Evolutionary conservation across 1,139 yeast species (phyloP).

Genomic region (Suhomyces yuchorum): DNA sequence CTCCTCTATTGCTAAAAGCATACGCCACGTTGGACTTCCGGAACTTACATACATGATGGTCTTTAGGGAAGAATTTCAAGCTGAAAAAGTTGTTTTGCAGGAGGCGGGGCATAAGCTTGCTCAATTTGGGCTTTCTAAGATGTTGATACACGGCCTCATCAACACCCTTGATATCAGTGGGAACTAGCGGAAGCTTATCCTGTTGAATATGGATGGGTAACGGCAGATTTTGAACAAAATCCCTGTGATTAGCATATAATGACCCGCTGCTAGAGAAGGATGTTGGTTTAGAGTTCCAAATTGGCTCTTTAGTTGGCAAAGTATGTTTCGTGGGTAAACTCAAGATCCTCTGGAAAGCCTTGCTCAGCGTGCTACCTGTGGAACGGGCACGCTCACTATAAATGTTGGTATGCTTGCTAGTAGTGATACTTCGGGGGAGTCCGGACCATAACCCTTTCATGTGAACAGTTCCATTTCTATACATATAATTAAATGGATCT

Average conservation of each 20-base stretch:
- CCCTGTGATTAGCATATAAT: slow-evolving; percentile 1
- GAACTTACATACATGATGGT: slow-evolving; percentile 29
- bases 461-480: neutral
- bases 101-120: slow-evolving; percentile 26
- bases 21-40: slow-evolving; percentile 46
- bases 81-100: slow-evolving; percentile 25
- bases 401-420: neutral
- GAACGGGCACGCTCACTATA: neutral
- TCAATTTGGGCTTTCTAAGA: slow-evolving; percentile 18
- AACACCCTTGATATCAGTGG: slow-evolving; percentile 44
- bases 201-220: slow-evolving; percentile 14
- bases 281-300: neutral
- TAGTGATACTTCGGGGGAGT: neutral
- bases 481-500: neutral
- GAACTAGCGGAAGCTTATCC: slow-evolving; percentile 26
- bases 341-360: neutral
- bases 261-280: neutral
- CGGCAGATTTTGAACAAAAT: slow-evolving; percentile 7
- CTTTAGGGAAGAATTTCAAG: slow-evolving; percentile 28
- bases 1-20: slow-evolving; percentile 34
- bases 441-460: neutral
- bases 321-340: neutral
- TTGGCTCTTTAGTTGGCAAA: neutral
- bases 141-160: slow-evolving; percentile 28
- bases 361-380: neutral